Evolutionary conservation across 2,329 filamentous ascomycete genomes (phyloP), one percentile per base, ranked within the genome.

Genomic region (Fusarium sp.): DNA sequence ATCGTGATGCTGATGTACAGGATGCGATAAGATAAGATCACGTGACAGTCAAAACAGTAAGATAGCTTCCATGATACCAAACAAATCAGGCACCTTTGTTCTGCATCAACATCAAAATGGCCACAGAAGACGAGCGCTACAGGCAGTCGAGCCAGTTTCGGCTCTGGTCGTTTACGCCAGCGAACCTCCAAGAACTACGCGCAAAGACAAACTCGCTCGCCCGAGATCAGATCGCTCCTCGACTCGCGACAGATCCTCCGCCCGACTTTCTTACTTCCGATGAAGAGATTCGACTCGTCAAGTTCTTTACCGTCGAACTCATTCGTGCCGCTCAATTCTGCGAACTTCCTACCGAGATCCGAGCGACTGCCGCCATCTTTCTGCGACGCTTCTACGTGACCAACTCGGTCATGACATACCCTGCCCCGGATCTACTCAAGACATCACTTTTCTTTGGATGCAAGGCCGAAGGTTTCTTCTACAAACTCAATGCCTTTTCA

Each of bases 331-430:
- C 85, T 20, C 81, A 84, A 53, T 87, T 87, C 71, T 85, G 83
- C 72, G 81, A 85, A 34, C 77, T 86, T 42, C 82, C 83, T 7
- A 85, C 84, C 68, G 83, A 85, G 58, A 85, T 86, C 61, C 83
- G 85, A 72, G 75, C 80, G 6, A 97, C 95, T 8, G 93, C 94
- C 5, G 92, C 95, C 65, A 90, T 97, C 76, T 98, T 97, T 78
- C 87, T 99, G 63, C 92, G 93, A 58, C 92, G 96, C 60, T 98
- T 99, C 86, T 99, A 98, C 83, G 87, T 97, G 38, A 95, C 92
- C 76, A 97, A 98, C 81, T 97, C 93, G 40, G 89, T 95, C 75
- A 97, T 98, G 93, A 97, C 95, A 31, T 98, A 99, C 78, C 93
- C 95, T 66, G 95, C 95, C 0, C 92, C 93, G 66, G 91, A 94